Base-by-base conservation (phyloP, 2,329 filamentous ascomycete genomes). In the Madurella fahalii region DNA sequence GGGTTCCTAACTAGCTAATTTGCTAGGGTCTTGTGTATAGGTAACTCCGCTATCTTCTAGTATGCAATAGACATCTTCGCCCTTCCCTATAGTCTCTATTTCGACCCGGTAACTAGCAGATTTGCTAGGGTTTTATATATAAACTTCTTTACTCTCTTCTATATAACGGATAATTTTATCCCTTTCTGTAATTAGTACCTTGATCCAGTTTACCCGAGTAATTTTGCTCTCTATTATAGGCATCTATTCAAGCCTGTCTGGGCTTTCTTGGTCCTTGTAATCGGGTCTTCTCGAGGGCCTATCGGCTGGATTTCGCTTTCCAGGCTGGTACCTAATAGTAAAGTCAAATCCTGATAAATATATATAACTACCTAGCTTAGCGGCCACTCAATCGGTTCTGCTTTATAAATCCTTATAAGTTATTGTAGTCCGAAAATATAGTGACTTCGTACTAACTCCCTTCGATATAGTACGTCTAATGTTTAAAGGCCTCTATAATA, bases 361-460 rank as follows among this genome's bases (percentile, higher is more conserved):
- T 40, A 40, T 40, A 40, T 16, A n/a, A n/a, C 39, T 40, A 40
- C 16, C 39, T 11, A 9, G 5, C 42, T 7, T 25, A 25, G 7
- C 25, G 25, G 25, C 25, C 25, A 7, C 7, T 25, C 25, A 25
- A 7, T 25, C 25, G 11, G 2, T 15, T 5, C 16, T 50, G 8
- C 5, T 20, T 50, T n/a, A 50, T 50, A 25, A 50, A 50, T 11
- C 47, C 39, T 25, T 47, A 12, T 7, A 47, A 32, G 25, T 50
- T 50, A 25, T 50, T 50, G n/a, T 50, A 25, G 25, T 50, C 47
- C 13, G 40, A 50, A 32, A 42, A 20, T 5, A 50, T 11, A 1
- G 11, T 20, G 11, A 50, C 12, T 34, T n/a, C 5, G 9, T 50
- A 34, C 9, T 0, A 9, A 43, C 11, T 50, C 4, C 47, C 47